phyloP scores from a whole-genome alignment of 305 asterid genomes.

The Solanum aculeatissimum region DNA sequence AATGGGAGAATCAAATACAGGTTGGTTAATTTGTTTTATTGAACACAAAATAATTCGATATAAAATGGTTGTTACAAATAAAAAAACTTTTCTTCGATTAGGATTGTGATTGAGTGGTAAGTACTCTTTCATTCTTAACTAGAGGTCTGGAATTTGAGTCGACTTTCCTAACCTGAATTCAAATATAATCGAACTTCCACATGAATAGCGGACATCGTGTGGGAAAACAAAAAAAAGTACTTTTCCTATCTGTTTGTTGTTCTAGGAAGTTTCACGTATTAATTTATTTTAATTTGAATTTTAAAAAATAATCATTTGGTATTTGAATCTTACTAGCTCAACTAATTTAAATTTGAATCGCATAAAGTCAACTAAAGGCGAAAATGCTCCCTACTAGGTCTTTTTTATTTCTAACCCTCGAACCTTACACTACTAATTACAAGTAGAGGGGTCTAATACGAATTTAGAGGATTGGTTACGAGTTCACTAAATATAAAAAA shows the following conservation, averaged over 20 bases:
- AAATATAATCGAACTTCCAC: too few species aligned
- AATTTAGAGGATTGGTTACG: accelerated
- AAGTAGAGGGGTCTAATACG: not conserved
- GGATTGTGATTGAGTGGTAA: too few species aligned
- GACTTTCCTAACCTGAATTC: too few species aligned
- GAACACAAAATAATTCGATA: not conserved
- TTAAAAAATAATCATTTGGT: not conserved
- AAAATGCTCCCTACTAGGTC: accelerated
- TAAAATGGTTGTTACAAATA: not conserved
- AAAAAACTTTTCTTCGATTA: too few species aligned
- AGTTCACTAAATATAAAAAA: not conserved
- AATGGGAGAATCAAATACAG: not conserved
- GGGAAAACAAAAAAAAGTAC: not conserved
- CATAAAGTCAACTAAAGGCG: not conserved
- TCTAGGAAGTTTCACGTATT: not conserved
- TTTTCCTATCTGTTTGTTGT: not conserved
- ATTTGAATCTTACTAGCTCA: not conserved
- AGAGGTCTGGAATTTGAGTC: too few species aligned
- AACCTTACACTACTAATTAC: not conserved
- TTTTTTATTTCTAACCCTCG: not conserved
- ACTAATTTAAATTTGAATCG: not conserved
- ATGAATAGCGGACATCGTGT: too few species aligned
- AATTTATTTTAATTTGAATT: too few species aligned
- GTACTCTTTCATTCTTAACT: too few species aligned
- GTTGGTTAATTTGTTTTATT: not conserved